Conservation (phyloP, 768 basidiomycete species). For the Tylopilus vinaceipallidus region DNA sequence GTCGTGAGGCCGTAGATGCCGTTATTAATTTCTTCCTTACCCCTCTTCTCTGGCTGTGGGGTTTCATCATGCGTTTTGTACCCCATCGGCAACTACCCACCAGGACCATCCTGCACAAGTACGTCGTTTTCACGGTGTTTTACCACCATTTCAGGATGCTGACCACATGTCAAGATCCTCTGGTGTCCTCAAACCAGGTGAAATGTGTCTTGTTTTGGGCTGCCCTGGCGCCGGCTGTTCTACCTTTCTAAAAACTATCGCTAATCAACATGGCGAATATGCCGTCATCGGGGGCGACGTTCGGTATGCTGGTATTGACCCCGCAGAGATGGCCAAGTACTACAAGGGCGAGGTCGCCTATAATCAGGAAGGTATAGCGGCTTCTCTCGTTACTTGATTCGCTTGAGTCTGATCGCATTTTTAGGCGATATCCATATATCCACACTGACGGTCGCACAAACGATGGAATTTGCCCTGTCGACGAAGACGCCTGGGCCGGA, state of each 20-base stretch:
- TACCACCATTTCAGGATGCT: not conserved
- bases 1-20: constrained; percentile 45
- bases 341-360: constrained; percentile 82
- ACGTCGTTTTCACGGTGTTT: constrained; percentile 9
- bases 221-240: constrained; percentile 84
- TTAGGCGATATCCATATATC: constrained; percentile 80
- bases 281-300: constrained; percentile 66
- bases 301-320: constrained; percentile 78
- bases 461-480: constrained; percentile 67
- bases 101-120: constrained; percentile 62
- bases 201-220: constrained; percentile 86
- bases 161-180: constrained; percentile 45
- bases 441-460: constrained; percentile 78
- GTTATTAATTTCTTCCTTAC: constrained; percentile 50
- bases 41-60: constrained; percentile 49
- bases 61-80: constrained; percentile 39
- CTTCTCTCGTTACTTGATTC: not conserved
- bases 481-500: constrained; percentile 75
- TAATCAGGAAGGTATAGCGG: constrained; percentile 61
- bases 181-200: constrained; percentile 71
- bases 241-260: constrained; percentile 81
- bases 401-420: not conserved
- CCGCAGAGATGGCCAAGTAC: constrained; percentile 69
- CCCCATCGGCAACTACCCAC: constrained; percentile 38
- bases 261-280: constrained; percentile 71